phyloP scores from a whole-genome alignment of 306 rosid genomes.

The Corylus avellana region DNA sequence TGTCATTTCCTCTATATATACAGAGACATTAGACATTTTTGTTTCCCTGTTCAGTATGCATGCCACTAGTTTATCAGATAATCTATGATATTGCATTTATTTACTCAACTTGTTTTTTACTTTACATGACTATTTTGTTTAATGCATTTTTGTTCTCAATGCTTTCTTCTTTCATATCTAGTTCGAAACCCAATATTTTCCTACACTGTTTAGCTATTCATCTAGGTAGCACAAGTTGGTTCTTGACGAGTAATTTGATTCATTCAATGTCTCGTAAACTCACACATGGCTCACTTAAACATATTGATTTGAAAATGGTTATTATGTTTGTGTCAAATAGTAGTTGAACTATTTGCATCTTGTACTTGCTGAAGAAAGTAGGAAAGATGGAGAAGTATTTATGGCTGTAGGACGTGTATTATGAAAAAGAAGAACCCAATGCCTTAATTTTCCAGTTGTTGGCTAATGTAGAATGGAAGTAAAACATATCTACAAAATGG shows the following conservation, averaged over 20 bases:
- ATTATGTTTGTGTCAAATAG: neutral
- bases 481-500: neutral
- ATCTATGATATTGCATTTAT: neutral
- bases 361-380: neutral
- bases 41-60: neutral
- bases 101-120: slow-evolving; percentile 5
- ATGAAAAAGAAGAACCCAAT: neutral
- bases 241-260: neutral
- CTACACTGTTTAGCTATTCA: neutral
- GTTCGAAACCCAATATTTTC: neutral
- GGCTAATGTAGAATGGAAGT: neutral
- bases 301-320: neutral
- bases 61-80: neutral
- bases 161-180: slow-evolving; percentile 6
- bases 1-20: neutral
- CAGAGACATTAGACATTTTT: neutral
- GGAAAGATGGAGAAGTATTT: neutral
- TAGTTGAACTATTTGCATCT: neutral
- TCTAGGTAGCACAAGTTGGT: neutral
- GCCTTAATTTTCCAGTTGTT: neutral
- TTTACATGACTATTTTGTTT: neutral
- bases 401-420: neutral
- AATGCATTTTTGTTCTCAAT: neutral
- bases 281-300: neutral
- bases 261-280: neutral